Base-by-base conservation (phyloP, 805 yeast species). In the Candida insectalens region DNA sequence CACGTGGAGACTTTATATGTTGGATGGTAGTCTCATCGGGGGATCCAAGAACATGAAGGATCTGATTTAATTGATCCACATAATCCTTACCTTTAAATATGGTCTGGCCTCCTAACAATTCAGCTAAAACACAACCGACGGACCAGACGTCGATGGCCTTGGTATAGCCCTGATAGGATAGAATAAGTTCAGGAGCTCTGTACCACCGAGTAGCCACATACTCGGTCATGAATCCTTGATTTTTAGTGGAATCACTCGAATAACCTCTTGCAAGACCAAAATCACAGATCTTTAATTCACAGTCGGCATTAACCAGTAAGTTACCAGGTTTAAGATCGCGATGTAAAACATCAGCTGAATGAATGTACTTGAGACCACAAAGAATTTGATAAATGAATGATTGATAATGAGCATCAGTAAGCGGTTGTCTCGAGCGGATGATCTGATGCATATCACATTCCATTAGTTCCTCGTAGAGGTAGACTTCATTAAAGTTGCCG, bases 181-280 rank as follows among this genome's bases (percentile, higher is more conserved):
- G 67, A 87, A 92, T 89, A 58, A 92, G 87, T 53, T 92, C 98
- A 0, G 98, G 98, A 3, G 98, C 98, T 45, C 98, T 68, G 59
- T 92, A 92, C 98, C 98, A 92, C 55, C 98, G 71, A 1, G 98
- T 92, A 21, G 98, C 97, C 19, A 92, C 98, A 53, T 92, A 92
- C 57, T 89, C 97, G 1, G 98, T 92, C 66, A 89, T 63, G 49
- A 85, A 89, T n/a, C 95, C 96, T 21, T 83, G 82, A 46, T 87
- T 85, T 46, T 78, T 83, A 39, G 78, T 88, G 1, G 87, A 83
- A 49, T 78, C 80, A 39, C 76, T 76, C 7, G 85, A 75, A 45
- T 81, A 87, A 25, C 96, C 95, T 54, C 96, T 71, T 1, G 97
- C 96, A 38, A 89, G 67, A 13, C 98, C 97, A 56, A 89, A 89